Evolutionary conservation across 257 asterid species (phyloP).

Genomic region (Solanum sejunctum): DNA sequence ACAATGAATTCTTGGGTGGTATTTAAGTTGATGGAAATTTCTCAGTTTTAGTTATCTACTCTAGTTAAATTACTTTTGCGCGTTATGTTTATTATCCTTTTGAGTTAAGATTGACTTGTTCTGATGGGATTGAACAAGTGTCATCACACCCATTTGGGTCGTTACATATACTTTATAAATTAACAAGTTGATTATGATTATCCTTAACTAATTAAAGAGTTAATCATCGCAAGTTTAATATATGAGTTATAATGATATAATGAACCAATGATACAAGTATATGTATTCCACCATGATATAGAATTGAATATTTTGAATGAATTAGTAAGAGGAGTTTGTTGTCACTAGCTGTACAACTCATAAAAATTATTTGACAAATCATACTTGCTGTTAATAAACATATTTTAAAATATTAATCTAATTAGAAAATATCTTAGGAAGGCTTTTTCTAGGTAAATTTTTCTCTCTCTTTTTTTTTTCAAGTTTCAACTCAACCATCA

Average conservation of each 20-base stretch:
- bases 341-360: neutral
- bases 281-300: neutral
- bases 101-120: no score
- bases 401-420: neutral
- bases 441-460: neutral
- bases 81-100: no score
- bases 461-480: neutral
- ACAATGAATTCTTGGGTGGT: no score
- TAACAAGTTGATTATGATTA: neutral
- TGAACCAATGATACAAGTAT: neutral
- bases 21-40: no score
- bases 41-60: no score
- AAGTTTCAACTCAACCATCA: neutral
- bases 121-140: no score
- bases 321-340: neutral
- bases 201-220: neutral
- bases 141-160: no score
- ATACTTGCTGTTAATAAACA: neutral
- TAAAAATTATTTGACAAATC: neutral
- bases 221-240: neutral
- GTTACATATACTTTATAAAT: neutral
- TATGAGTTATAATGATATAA: neutral
- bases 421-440: neutral
- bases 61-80: no score
- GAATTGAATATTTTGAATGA: neutral